Conservation (phyloP, 768 basidiomycete species). For the Phanerodontia chrysosporium region DNA sequence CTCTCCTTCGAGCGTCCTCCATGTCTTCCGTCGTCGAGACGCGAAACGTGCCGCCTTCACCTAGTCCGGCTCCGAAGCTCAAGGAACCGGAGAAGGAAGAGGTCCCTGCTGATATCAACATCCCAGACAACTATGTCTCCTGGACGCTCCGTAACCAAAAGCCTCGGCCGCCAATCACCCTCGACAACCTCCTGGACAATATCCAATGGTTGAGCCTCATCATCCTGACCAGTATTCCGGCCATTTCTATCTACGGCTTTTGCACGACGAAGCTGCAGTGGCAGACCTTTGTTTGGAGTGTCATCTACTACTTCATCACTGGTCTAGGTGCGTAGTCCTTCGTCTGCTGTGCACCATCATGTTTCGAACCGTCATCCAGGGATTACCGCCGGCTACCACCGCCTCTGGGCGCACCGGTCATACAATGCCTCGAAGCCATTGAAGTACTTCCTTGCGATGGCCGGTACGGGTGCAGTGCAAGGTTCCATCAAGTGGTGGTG, state of each 20-base stretch:
- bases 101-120: slow-evolving; percentile 31
- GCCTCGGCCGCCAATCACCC: slow-evolving; percentile 44
- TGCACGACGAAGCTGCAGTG: slow-evolving; percentile 58
- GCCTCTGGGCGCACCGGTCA: slow-evolving; percentile 93
- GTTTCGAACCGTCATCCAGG: slow-evolving; percentile 35
- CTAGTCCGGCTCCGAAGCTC: slow-evolving; percentile 14
- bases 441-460: slow-evolving; percentile 78
- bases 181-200: slow-evolving; percentile 28
- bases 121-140: slow-evolving; percentile 57
- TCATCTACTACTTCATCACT: slow-evolving; percentile 72
- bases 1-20: slow-evolving; percentile 1
- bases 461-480: slow-evolving; percentile 90
- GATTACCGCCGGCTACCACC: slow-evolving; percentile 93
- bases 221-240: slow-evolving; percentile 71
- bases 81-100: slow-evolving; percentile 15
- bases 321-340: slow-evolving; percentile 64
- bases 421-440: slow-evolving; percentile 89
- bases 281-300: slow-evolving; percentile 69
- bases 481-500: slow-evolving; percentile 99
- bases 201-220: slow-evolving; percentile 32
- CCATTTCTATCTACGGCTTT: slow-evolving; percentile 70
- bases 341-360: background rate
- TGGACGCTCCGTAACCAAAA: slow-evolving; percentile 48
- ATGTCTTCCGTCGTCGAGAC: slow-evolving; percentile 29
- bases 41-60: slow-evolving; percentile 19